Base-by-base conservation (phyloP, 75 land plant genomes). In the Selaginella moellendorffii region DNA sequence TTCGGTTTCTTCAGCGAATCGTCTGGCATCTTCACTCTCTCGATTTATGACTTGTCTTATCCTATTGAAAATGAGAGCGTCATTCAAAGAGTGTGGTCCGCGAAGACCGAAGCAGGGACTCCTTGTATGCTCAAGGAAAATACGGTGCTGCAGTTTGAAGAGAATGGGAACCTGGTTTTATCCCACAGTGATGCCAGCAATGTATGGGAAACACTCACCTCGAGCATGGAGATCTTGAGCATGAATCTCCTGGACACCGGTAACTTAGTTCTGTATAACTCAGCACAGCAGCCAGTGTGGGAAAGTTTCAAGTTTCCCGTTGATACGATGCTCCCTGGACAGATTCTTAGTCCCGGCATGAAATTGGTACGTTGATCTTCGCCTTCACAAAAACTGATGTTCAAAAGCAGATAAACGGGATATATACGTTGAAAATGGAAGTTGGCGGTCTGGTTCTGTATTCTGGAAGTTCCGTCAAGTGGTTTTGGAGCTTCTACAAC, bases 181-280 rank as follows among this genome's bases (percentile, higher is more conserved):
- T 36, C 5, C 14, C 14, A n/a, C n/a, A 14, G 46, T 5, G 14
- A 36, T 36, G 10, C 46, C 10, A 36, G 46, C 46, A 5, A 36
- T 14, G 46, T 36, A 36, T 36, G 46, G 46, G 46, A 36, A 36
- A 36, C 46, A 36, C 10, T 5, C 14, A 36, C 46, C 10, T 36
- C 46, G 5, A 14, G 46, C 10, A 36, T 5, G n/a, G 17, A 56
- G 21, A 19, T 56, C n/a, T 5, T 24, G 9, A 25, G 17, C 9
- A 9, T 56, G 59, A 25, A 56, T 19, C 24, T 56, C 5, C 59
- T 56, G 19, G 59, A 56, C n/a, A 56, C 59, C 8, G 59, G 59
- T n/a, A 56, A 56, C 59, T 19, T 56, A 2, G 59, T 56, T 21
- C 21, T 56, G 17, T 56, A 56, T 19, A 19, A 56, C 59, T 21